phyloP scores from a whole-genome alignment of 176 grass and related monocot genomes.

The Oryza longistaminata region DNA sequence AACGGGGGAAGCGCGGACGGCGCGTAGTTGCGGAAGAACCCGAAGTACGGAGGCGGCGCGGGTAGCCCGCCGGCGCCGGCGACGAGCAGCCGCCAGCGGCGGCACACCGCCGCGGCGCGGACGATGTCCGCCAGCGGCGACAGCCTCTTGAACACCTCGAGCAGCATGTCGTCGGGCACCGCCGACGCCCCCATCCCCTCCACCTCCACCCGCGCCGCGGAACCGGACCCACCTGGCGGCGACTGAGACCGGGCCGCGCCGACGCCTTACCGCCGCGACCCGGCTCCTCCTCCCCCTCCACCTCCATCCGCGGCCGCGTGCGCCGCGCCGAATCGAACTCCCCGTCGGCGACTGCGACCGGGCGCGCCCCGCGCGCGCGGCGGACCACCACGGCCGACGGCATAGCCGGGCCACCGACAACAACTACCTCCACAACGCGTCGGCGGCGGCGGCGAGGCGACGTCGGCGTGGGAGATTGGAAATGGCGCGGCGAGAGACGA shows the following conservation, averaged over 20 bases:
- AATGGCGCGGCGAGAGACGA: not conserved
- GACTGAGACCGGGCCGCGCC: not conserved
- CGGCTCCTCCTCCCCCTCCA: not conserved
- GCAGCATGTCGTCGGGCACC: conserved; percentile 47
- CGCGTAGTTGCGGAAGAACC: conserved; percentile 47
- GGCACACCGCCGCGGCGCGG: conserved; percentile 42
- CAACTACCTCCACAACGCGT: no score
- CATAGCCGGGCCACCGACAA: not conserved
- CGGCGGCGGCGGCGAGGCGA: no score
- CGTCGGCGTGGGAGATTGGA: no score
- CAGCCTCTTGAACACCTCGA: conserved; percentile 41
- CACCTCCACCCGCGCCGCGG: not conserved
- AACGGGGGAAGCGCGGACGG: conserved; percentile 40
- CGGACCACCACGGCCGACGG: conserved; percentile 1
- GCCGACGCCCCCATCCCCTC: not conserved
- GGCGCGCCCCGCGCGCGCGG: conserved; percentile 26
- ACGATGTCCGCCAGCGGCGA: not conserved
- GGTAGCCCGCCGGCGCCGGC: conserved; percentile 21
- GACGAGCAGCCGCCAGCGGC: conserved; percentile 34
- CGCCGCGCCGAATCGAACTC: conserved; percentile 5
- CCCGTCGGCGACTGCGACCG: not conserved
- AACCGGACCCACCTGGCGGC: not conserved
- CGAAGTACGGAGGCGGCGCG: conserved; percentile 22
- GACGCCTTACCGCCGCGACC: no score
- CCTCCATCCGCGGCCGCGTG: conserved; percentile 12